A percentile compares a stretch with the other conserved stretches of the same genome.
Conservation (phyloP, 148 eudicot genomes). For the Nyssa sinensis region DNA sequence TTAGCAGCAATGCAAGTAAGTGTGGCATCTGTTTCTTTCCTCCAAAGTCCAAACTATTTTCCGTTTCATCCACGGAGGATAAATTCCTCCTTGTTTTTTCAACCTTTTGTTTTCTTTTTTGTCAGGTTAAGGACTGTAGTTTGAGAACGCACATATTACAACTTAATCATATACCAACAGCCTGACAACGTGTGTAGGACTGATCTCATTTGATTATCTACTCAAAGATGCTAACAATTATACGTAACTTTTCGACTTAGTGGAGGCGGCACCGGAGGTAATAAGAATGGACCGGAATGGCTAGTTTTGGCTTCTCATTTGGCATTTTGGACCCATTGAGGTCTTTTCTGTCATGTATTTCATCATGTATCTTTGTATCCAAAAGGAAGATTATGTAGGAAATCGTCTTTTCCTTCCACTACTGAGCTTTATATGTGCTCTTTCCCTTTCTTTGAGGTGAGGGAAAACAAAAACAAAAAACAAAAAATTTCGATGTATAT, state of each 20-base stretch:
- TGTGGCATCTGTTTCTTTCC: background rate
- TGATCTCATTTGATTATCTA: slow-evolving; percentile 47
- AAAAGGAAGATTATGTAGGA: slow-evolving; percentile 17
- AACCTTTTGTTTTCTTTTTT: background rate
- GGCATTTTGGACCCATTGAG: slow-evolving; percentile 19
- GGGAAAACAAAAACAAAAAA: no score
- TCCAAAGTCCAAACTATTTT: background rate
- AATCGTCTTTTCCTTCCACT: slow-evolving; percentile 16
- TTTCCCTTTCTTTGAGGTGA: slow-evolving; percentile 11
- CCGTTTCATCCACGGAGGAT: background rate
- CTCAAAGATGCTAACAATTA: slow-evolving; percentile 41
- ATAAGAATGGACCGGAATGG: slow-evolving; percentile 12
- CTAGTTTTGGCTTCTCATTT: slow-evolving; percentile 19
- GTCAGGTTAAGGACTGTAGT: slow-evolving; percentile 93
- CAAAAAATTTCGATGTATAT: slow-evolving; percentile 27
- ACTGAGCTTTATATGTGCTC: slow-evolving; percentile 18
- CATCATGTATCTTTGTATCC: slow-evolving; percentile 10
- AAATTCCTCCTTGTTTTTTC: no score
- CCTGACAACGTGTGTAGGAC: slow-evolving; percentile 68
- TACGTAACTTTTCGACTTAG: slow-evolving; percentile 23
- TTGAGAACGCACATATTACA: slow-evolving; percentile 85
- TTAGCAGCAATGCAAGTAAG: slow-evolving; percentile 68
- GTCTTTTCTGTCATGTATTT: slow-evolving; percentile 18
- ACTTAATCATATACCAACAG: slow-evolving; percentile 53
- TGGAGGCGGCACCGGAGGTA: slow-evolving; percentile 20